Evolutionary conservation across 2,329 filamentous ascomycete genomes (phyloP).

Genomic region (Huntiella bhutanensis): DNA sequence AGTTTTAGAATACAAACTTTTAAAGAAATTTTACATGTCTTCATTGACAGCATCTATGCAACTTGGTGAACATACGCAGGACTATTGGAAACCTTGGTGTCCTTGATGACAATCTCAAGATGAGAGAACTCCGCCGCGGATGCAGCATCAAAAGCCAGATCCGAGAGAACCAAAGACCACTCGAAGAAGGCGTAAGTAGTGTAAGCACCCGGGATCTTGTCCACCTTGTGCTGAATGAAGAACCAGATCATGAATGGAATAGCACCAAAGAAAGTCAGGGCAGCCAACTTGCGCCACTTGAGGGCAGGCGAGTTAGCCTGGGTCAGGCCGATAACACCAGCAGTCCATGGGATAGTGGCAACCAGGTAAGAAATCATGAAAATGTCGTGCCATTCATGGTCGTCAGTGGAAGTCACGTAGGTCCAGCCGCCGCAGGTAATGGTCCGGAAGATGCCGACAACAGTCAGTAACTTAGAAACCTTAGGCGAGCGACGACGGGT

Average conservation of each 20-base stretch:
- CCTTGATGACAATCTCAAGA: slow-evolving; percentile 74
- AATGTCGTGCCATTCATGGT: slow-evolving; percentile 97
- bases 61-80: slow-evolving; percentile 98
- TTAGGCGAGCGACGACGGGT: slow-evolving; percentile 56
- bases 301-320: slow-evolving; percentile 66
- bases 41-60: slow-evolving; percentile 34
- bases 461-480: slow-evolving; percentile 65
- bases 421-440: slow-evolving; percentile 95
- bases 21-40: not conserved
- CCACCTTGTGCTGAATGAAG: slow-evolving; percentile 97
- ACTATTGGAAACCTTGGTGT: slow-evolving; percentile 66
- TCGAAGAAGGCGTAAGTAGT: slow-evolving; percentile 97
- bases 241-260: slow-evolving; percentile 84
- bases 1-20: not conserved
- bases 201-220: slow-evolving; percentile 84
- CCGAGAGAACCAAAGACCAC: slow-evolving; percentile 85
- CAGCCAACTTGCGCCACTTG: slow-evolving; percentile 75
- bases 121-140: slow-evolving; percentile 80
- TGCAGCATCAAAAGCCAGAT: slow-evolving; percentile 90
- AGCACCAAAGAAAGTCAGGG: slow-evolving; percentile 71
- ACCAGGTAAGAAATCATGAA: slow-evolving; percentile 98
- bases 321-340: slow-evolving; percentile 75
- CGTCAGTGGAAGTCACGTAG: slow-evolving; percentile 93
- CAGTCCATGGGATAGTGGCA: slow-evolving; percentile 84
- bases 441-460: slow-evolving; percentile 68